Conservation (phyloP, 495 filamentous ascomycete species). For the Jackrogersella multiformis region DNA sequence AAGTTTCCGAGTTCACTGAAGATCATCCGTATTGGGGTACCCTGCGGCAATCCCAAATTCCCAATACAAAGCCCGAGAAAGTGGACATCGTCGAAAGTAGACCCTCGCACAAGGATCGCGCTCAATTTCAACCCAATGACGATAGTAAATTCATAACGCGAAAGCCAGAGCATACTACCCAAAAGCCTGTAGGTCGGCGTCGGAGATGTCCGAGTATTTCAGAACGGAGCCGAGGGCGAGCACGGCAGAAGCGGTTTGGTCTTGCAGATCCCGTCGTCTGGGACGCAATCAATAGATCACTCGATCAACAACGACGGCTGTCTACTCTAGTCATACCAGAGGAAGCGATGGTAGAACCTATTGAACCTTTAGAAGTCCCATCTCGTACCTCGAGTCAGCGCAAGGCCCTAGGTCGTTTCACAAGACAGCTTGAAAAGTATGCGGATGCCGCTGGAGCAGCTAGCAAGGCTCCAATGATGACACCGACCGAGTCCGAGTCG, state of each 20-base stretch:
- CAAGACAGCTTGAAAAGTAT: constrained; percentile 55
- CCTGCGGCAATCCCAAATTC: constrained; percentile 32
- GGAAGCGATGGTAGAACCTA: not conserved
- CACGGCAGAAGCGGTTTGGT: constrained; percentile 39
- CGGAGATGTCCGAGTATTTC: constrained; percentile 14
- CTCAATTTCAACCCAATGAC: not conserved
- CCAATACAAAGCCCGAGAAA: not conserved
- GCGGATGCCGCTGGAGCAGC: constrained; percentile 41
- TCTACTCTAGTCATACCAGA: constrained; percentile 45
- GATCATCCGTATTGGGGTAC: constrained; percentile 45
- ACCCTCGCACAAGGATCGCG: not conserved
- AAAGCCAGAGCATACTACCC: not conserved
- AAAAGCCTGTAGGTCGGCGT: constrained; percentile 14
- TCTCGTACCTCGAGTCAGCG: constrained; percentile 52
- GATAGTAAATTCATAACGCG: not conserved
- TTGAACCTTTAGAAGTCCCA: constrained; percentile 8
- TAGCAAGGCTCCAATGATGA: constrained; percentile 43
- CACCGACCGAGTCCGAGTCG: constrained; percentile 44
- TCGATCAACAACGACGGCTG: constrained; percentile 50
- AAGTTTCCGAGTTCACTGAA: constrained; percentile 31
- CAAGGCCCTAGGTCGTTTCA: constrained; percentile 52
- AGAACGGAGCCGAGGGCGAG: constrained; percentile 6
- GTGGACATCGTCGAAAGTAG: not conserved
- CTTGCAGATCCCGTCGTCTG: constrained; percentile 47
- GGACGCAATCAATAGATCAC: constrained; percentile 49